phyloP scores from a whole-genome alignment of 805 yeast species.

The Lipomyces anomalus region DNA sequence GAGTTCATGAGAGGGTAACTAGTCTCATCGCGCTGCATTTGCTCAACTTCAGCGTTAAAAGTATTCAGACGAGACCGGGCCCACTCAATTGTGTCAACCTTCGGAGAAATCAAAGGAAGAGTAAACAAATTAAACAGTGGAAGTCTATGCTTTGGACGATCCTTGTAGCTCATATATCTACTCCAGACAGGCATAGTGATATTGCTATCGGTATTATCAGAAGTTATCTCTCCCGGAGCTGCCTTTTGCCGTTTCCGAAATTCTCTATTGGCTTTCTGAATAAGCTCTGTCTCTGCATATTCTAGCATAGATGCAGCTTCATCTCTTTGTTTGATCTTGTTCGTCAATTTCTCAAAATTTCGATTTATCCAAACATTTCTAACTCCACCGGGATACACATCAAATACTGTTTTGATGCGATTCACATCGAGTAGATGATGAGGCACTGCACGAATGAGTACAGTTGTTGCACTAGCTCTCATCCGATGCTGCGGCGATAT shows the following conservation, averaged over 20 bases:
- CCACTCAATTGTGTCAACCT: constrained; percentile 78
- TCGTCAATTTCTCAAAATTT: constrained; percentile 38
- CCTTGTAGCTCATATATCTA: constrained; percentile 51
- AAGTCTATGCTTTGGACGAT: constrained; percentile 68
- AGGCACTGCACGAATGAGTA: constrained; percentile 66
- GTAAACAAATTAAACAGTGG: constrained; percentile 11
- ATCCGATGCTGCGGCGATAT: constrained; percentile 25
- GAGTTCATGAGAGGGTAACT: constrained; percentile 62
- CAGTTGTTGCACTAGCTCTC: constrained; percentile 40
- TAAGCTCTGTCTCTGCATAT: constrained; percentile 37
- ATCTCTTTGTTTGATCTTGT: constrained; percentile 31
- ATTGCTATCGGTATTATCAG: constrained; percentile 20
- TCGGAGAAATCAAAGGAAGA: constrained; percentile 57
- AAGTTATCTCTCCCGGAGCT: constrained; percentile 1
- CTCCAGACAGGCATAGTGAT: constrained; percentile 27
- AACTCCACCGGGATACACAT: constrained; percentile 49
- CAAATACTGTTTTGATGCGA: constrained; percentile 50
- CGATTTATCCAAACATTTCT: constrained; percentile 56
- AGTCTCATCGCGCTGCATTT: constrained; percentile 54
- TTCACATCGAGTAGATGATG: constrained; percentile 44
- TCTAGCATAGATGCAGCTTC: constrained; percentile 38
- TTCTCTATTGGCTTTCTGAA: constrained; percentile 27
- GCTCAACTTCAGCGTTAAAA: constrained; percentile 58
- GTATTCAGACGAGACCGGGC: constrained; percentile 61
- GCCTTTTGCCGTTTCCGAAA: constrained; percentile 9